Evolutionary conservation across 1,139 yeast species (phyloP).

Genomic region (Debaryomyces sp.): DNA sequence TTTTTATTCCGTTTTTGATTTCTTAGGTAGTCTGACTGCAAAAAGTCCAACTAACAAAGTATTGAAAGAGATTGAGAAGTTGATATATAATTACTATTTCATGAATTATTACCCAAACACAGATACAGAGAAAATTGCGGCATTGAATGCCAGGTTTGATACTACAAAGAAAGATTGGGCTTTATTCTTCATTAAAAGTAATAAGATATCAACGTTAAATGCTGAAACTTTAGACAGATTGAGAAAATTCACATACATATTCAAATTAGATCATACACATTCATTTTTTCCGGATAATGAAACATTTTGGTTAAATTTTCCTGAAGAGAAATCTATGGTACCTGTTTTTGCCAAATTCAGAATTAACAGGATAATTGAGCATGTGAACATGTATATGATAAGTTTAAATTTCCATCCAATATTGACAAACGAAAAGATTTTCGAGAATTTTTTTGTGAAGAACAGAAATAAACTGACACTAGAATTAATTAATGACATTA

Average conservation of each 20-base stretch:
- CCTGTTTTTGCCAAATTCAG: slow-evolving; percentile 39
- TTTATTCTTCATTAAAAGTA: slow-evolving; percentile 23
- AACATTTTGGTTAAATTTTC: slow-evolving; percentile 42
- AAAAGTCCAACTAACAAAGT: slow-evolving; percentile 35
- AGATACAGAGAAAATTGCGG: slow-evolving; percentile 20
- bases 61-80: slow-evolving; percentile 38
- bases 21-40: slow-evolving; percentile 37
- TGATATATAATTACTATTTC: slow-evolving; percentile 45
- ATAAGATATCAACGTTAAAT: slow-evolving; percentile 18
- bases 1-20: slow-evolving; percentile 49
- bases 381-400: slow-evolving; percentile 49
- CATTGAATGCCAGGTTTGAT: slow-evolving; percentile 40
- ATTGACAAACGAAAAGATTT: slow-evolving; percentile 27
- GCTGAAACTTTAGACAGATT: slow-evolving; percentile 44
- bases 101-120: slow-evolving; percentile 26
- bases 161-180: slow-evolving; percentile 37
- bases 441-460: slow-evolving; percentile 46
- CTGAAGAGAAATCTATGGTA: slow-evolving; percentile 26
- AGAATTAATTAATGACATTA: slow-evolving; percentile 33
- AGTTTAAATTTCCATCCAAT: slow-evolving; percentile 33
- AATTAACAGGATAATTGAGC: slow-evolving; percentile 51
- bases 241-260: slow-evolving; percentile 32
- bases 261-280: slow-evolving; percentile 38
- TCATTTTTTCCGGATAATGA: slow-evolving; percentile 43
- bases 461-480: slow-evolving; percentile 29